Conservation (phyloP, 441 rosid genomes). For the Adansonia rubrostipa region DNA sequence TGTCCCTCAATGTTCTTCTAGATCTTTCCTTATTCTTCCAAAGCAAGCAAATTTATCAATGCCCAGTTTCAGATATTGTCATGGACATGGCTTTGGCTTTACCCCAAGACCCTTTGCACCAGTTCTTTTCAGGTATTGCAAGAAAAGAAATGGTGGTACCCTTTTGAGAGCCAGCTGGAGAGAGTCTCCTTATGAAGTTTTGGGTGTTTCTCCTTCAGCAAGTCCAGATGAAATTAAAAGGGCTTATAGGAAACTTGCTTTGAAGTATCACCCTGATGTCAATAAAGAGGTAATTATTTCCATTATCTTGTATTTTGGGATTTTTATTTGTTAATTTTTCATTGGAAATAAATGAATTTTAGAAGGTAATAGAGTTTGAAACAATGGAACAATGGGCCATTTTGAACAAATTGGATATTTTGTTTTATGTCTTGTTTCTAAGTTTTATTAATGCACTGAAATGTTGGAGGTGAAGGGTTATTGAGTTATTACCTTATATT, state of each 20-base stretch:
- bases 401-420: neutral
- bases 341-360: neutral
- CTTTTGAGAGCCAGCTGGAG: constrained; percentile 59
- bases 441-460: neutral
- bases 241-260: constrained; percentile 96
- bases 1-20: constrained; percentile 42
- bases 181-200: constrained; percentile 85
- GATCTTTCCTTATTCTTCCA: constrained; percentile 39
- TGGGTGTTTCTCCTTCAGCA: constrained; percentile 83
- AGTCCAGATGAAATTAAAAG: constrained; percentile 81
- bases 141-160: constrained; percentile 34
- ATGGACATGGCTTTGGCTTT: constrained; percentile 30
- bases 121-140: constrained; percentile 30
- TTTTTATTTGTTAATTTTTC: neutral
- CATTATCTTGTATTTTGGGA: neutral
- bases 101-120: constrained; percentile 31
- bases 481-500: neutral
- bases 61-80: constrained; percentile 45
- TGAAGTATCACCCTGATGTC: constrained; percentile 94
- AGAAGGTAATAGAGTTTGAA: neutral
- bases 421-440: neutral
- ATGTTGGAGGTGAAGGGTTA: neutral
- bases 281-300: constrained; percentile 77
- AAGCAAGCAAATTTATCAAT: constrained; percentile 36
- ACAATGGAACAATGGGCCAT: neutral